These are phyloP conservation scores for Musa troglodytarum DNA, from an alignment of 176 grass and related monocot species.

Conservation along the genomic window DNA sequence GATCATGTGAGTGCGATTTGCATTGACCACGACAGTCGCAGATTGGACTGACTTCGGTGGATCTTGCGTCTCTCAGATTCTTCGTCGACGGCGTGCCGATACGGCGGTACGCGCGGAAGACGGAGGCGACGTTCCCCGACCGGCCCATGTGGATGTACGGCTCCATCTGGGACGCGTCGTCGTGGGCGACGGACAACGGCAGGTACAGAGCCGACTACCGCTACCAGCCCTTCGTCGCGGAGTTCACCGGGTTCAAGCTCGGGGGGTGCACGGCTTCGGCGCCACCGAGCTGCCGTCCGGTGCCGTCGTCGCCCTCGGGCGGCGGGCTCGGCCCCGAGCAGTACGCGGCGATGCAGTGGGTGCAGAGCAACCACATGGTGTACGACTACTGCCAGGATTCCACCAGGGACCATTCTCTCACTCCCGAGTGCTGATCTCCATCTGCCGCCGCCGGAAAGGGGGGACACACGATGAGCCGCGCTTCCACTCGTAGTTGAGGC, in stretches of 20 bases:
- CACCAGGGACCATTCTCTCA: background rate
- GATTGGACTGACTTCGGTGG: too few species aligned
- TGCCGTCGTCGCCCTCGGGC: background rate
- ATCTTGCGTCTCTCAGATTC: background rate
- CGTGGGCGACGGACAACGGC: constrained; percentile 2
- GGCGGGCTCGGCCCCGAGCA: background rate
- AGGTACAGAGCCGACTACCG: background rate
- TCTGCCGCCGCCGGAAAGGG: too few species aligned
- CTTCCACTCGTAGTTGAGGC: background rate
- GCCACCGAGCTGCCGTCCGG: background rate
- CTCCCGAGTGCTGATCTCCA: background rate
- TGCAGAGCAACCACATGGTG: background rate
- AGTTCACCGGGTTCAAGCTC: background rate
- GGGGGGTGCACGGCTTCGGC: background rate
- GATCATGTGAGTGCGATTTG: constrained; percentile 42
- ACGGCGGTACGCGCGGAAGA: constrained; percentile 2
- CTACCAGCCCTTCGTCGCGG: background rate
- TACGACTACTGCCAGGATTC: constrained; percentile 6
- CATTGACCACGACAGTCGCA: too few species aligned
- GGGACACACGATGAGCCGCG: background rate
- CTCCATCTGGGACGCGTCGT: constrained; percentile 2
- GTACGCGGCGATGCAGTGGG: background rate
- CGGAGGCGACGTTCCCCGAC: background rate
- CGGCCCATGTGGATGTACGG: constrained; percentile 6
- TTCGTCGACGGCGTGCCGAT: background rate